Evolutionary conservation across 179 eudicot genomes (phyloP).

Genomic region (Camellia oleifera): DNA sequence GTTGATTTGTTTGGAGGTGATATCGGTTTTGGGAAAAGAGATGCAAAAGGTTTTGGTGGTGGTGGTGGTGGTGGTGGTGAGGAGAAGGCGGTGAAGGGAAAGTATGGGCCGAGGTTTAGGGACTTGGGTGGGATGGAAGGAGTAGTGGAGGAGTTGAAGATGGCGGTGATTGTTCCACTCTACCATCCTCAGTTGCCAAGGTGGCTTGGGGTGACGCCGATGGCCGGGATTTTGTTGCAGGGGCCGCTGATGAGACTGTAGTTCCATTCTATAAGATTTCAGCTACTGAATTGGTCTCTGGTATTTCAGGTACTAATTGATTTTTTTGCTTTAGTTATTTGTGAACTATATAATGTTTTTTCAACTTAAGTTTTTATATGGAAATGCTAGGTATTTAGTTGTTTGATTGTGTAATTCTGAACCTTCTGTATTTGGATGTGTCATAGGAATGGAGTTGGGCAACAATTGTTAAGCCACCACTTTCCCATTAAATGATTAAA

Average conservation of each 20-base stretch:
- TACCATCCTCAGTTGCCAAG: constrained; percentile 52
- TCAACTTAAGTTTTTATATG: too few relatives aligned
- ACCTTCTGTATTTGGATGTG: too few relatives aligned
- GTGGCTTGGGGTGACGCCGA: constrained; percentile 62
- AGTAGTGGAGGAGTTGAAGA: constrained; percentile 56
- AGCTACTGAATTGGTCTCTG: too few relatives aligned
- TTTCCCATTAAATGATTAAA: too few relatives aligned
- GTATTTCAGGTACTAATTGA: too few relatives aligned
- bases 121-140: constrained; percentile 80
- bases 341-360: too few relatives aligned
- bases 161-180: constrained; percentile 76
- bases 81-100: constrained; percentile 29
- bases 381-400: too few relatives aligned
- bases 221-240: constrained; percentile 75
- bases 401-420: too few relatives aligned
- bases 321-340: too few relatives aligned
- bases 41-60: constrained; percentile 10
- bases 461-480: too few relatives aligned
- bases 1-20: constrained; percentile 19
- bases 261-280: too few relatives aligned
- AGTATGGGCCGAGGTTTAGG: constrained; percentile 60
- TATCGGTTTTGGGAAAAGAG: constrained; percentile 15
- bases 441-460: too few relatives aligned
- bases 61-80: constrained; percentile 9
- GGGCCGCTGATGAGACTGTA: constrained; percentile 93